A percentile compares a stretch with the other conserved stretches of the same genome.
Conservation (phyloP, 1,139 yeast genomes). For the Geotrichum aggregatum region DNA sequence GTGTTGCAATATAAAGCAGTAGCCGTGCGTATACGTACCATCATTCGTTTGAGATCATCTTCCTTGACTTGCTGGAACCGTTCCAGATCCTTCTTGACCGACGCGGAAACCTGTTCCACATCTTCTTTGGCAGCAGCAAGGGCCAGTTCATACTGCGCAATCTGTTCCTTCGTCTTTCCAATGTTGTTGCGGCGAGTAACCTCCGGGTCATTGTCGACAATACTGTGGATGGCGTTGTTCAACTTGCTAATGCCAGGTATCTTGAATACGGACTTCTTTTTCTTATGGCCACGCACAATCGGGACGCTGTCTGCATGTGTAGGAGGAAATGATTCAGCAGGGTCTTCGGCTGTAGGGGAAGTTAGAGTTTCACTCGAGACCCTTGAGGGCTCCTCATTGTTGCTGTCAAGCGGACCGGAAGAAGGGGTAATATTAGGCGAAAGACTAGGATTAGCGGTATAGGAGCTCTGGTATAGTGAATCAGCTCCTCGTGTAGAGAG, state of each 20-base stretch:
- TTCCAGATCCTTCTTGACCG: constrained; percentile 48
- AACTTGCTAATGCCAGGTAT: constrained; percentile 50
- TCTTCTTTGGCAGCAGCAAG: constrained; percentile 56
- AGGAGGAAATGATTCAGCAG: constrained; percentile 27
- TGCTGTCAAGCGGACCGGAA: background rate
- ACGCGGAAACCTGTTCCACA: constrained; percentile 49
- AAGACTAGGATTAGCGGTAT: constrained; percentile 9
- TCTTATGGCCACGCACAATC: constrained; percentile 27
- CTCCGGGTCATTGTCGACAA: constrained; percentile 69
- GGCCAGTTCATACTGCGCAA: constrained; percentile 54
- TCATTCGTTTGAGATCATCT: constrained; percentile 46
- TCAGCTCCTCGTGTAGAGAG: background rate
- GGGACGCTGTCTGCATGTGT: constrained; percentile 29
- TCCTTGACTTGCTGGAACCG: constrained; percentile 47
- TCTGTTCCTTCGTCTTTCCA: constrained; percentile 49
- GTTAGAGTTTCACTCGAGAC: constrained; percentile 5
- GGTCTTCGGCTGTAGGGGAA: background rate
- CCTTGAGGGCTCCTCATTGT: background rate
- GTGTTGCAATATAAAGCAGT: too few species aligned
- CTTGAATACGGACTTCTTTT: constrained; percentile 40
- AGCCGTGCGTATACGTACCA: constrained; percentile 35
- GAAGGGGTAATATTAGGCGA: background rate
- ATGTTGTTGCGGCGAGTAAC: constrained; percentile 58
- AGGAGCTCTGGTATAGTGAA: constrained; percentile 5
- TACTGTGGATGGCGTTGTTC: constrained; percentile 61